Evolutionary conservation across 1,139 yeast genomes (phyloP).

Genomic region (Sugiyamaella pinicola): DNA sequence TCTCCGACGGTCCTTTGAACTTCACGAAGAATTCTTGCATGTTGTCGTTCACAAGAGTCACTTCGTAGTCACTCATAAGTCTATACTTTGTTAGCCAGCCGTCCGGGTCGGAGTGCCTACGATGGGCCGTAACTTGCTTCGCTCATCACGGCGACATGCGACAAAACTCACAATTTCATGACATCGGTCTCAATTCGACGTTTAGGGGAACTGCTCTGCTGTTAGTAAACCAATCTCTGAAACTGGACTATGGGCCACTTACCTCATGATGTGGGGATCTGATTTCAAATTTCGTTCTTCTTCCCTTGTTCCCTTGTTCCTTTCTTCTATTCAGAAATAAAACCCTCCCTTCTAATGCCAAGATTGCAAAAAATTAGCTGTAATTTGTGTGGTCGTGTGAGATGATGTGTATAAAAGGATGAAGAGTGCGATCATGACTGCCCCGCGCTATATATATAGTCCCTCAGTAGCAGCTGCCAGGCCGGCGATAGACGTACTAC

Average conservation of each 20-base stretch:
- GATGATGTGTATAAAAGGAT: not conserved
- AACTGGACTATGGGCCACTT: not conserved
- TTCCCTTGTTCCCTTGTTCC: too few relatives aligned
- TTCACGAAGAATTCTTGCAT: conserved; percentile 88
- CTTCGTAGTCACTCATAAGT: conserved; percentile 92
- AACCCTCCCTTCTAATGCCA: not conserved
- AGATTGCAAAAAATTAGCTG: not conserved
- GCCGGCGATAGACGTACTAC: not conserved
- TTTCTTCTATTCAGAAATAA: not conserved
- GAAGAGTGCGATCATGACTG: not conserved
- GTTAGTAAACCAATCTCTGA: conserved; percentile 3
- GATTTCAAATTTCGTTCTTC: too few relatives aligned
- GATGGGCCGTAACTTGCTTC: too few relatives aligned
- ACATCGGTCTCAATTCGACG: conserved; percentile 96
- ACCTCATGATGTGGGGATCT: not conserved
- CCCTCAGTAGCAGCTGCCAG: not conserved
- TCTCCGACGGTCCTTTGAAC: conserved; percentile 84
- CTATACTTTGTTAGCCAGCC: conserved; percentile 39
- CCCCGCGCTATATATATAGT: conserved; percentile 2
- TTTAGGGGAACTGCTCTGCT: conserved; percentile 61
- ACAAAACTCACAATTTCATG: conserved; percentile 71
- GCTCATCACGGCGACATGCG: not conserved
- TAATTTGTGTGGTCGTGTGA: not conserved
- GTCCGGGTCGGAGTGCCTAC: too few relatives aligned
- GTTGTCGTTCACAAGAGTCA: conserved; percentile 78